Evolutionary conservation across 1,284 basidiomycete genomes (phyloP).

Genomic region (Tilletia caries): DNA sequence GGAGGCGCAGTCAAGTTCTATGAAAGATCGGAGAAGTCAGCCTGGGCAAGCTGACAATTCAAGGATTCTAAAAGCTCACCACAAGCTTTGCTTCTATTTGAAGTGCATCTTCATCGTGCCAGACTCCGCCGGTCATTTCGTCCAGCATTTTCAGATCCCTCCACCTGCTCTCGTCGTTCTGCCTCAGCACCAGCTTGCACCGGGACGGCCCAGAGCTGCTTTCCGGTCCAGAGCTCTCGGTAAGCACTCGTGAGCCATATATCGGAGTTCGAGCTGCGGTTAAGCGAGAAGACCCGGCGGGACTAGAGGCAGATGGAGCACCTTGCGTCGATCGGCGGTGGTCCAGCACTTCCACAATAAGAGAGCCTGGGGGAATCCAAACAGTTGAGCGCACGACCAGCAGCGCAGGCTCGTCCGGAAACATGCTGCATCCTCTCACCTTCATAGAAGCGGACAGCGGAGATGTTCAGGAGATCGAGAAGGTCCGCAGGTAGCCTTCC

Average conservation of each 20-base stretch:
- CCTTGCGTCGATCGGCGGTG: constrained; percentile 24
- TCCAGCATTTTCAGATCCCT: constrained; percentile 46
- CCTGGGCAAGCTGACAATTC: not conserved
- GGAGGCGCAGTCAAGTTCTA: constrained; percentile 44
- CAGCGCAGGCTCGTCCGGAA: not conserved
- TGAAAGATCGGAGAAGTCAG: not conserved
- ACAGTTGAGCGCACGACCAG: not conserved
- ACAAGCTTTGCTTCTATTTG: constrained; percentile 46
- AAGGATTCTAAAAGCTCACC: constrained; percentile 12
- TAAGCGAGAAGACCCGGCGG: not conserved
- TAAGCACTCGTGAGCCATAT: not conserved
- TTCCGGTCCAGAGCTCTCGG: not conserved
- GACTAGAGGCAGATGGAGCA: not conserved
- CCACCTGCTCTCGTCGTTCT: constrained; percentile 45
- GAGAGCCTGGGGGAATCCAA: constrained; percentile 26
- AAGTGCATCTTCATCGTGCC: constrained; percentile 48
- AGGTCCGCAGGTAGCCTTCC: constrained; percentile 45
- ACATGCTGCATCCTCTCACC: constrained; percentile 18
- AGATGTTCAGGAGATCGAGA: constrained; percentile 43
- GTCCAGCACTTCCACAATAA: constrained; percentile 50
- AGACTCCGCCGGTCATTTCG: constrained; percentile 34
- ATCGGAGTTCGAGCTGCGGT: not conserved
- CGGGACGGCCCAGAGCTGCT: constrained; percentile 19
- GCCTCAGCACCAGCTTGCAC: constrained; percentile 38
- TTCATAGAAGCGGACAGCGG: constrained; percentile 46